A percentile compares a stretch with the other conserved stretches of the same genome.
phyloP scores from a whole-genome alignment of 1,139 yeast genomes.

The Suhomyces yuchorum region DNA sequence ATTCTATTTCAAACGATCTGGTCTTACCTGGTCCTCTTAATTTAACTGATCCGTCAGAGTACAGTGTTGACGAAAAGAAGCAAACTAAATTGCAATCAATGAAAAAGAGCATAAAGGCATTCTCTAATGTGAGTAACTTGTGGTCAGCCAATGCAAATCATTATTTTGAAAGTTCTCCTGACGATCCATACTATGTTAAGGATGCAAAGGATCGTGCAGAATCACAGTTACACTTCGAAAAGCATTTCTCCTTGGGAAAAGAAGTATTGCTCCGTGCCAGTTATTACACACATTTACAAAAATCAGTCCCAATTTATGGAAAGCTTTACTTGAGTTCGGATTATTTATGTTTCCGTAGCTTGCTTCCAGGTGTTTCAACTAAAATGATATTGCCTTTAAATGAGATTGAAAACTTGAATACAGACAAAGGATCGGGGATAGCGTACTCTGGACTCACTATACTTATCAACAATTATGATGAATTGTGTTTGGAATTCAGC shows the following conservation, averaged over 20 bases:
- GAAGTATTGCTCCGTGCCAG: constrained; percentile 60
- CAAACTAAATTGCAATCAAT: constrained; percentile 23
- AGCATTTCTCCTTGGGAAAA: constrained; percentile 64
- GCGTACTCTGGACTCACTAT: constrained; percentile 67
- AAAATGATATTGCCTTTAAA: constrained; percentile 80
- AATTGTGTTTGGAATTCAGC: constrained; percentile 74
- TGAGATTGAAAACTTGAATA: constrained; percentile 69
- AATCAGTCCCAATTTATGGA: constrained; percentile 79
- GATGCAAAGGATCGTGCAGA: constrained; percentile 44
- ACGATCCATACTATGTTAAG: constrained; percentile 50
- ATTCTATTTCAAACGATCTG: constrained; percentile 2
- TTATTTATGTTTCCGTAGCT: constrained; percentile 74
- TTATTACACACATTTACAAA: constrained; percentile 70
- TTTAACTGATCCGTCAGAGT: constrained; percentile 34
- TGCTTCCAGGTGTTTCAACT: constrained; percentile 76
- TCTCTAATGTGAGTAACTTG: constrained; percentile 50
- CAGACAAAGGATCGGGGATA: constrained; percentile 55
- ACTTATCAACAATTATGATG: constrained; percentile 73
- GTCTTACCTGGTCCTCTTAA: constrained; percentile 29
- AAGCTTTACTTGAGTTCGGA: constrained; percentile 71
- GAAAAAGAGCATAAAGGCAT: constrained; percentile 32
- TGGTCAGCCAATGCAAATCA: constrained; percentile 70
- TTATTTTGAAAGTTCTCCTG: constrained; percentile 42
- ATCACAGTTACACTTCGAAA: constrained; percentile 57
- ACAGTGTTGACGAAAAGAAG: constrained; percentile 14